These are phyloP conservation scores for Acer saccharum DNA, from an alignment of 345 rosid species.

Conservation along the genomic window DNA sequence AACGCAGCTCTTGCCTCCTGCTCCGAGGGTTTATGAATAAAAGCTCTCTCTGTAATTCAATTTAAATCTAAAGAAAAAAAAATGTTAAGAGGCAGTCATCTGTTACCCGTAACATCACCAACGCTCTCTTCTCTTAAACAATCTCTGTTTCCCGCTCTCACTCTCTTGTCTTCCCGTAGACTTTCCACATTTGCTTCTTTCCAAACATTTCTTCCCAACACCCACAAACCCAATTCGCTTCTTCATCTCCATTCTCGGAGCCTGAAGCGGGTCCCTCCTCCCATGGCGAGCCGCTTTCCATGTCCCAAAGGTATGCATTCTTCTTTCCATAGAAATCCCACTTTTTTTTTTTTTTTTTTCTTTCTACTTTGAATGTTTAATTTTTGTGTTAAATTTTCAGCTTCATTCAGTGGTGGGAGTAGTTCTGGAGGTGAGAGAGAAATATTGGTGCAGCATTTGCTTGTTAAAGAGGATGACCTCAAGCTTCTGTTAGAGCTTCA, in stretches of 20 bases:
- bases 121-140: constrained; percentile 37
- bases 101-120: constrained; percentile 35
- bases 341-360: background rate
- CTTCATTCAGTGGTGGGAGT: constrained; percentile 58
- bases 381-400: constrained; percentile 26
- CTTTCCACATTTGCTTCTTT: constrained; percentile 40
- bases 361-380: background rate
- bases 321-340: background rate
- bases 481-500: constrained; percentile 64
- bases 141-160: constrained; percentile 39
- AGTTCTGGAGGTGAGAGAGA: constrained; percentile 49
- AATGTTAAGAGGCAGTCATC: constrained; percentile 45
- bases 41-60: background rate
- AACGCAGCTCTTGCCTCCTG: background rate
- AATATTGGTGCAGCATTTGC: constrained; percentile 84
- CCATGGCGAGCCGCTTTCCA: constrained; percentile 23
- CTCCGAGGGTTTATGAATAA: background rate
- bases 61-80: background rate
- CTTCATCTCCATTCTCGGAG: constrained; percentile 15
- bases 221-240: constrained; percentile 21
- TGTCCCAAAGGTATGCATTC: constrained; percentile 35
- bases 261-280: constrained; percentile 8
- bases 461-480: constrained; percentile 68
- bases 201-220: constrained; percentile 23
- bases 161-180: constrained; percentile 30